Evolutionary conservation across 1,139 yeast genomes (phyloP).

Genomic region (Pneumocystis carinii): DNA sequence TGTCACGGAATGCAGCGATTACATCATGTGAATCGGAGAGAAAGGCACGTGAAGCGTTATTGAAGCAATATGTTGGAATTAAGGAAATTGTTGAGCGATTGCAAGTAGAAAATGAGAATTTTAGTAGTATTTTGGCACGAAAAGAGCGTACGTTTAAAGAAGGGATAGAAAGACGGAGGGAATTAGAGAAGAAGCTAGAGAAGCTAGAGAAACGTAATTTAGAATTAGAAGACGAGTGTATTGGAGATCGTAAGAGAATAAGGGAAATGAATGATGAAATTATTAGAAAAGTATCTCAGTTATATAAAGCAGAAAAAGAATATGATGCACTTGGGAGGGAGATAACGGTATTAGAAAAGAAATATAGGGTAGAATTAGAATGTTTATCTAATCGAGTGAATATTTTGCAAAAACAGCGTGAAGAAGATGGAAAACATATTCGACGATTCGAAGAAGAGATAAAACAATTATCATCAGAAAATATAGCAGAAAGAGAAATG

Average conservation of each 20-base stretch:
- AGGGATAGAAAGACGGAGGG: background rate
- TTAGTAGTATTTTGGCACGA: background rate
- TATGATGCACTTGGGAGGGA: background rate
- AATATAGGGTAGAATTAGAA: background rate
- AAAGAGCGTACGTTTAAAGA: slow-evolving; percentile 3
- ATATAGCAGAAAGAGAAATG: slow-evolving; percentile 2
- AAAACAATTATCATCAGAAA: background rate
- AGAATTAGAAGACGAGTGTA: slow-evolving; percentile 2
- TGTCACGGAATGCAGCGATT: slow-evolving; percentile 4
- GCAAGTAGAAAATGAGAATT: slow-evolving; percentile 3
- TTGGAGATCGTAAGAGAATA: background rate
- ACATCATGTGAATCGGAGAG: slow-evolving; percentile 5
- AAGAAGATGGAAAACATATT: slow-evolving; percentile 3
- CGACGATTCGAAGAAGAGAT: background rate
- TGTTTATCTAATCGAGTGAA: background rate
- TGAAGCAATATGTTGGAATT: slow-evolving; percentile 2
- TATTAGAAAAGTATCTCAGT: background rate
- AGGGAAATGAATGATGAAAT: background rate
- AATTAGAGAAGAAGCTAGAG: background rate
- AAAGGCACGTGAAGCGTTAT: slow-evolving; percentile 6
- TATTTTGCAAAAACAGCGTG: background rate
- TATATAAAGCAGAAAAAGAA: background rate
- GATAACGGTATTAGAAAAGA: background rate
- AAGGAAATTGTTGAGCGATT: slow-evolving; percentile 6
- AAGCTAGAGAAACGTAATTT: background rate